Conservation (phyloP, 345 rosid genomes). For the Corchorus olitorius region DNA sequence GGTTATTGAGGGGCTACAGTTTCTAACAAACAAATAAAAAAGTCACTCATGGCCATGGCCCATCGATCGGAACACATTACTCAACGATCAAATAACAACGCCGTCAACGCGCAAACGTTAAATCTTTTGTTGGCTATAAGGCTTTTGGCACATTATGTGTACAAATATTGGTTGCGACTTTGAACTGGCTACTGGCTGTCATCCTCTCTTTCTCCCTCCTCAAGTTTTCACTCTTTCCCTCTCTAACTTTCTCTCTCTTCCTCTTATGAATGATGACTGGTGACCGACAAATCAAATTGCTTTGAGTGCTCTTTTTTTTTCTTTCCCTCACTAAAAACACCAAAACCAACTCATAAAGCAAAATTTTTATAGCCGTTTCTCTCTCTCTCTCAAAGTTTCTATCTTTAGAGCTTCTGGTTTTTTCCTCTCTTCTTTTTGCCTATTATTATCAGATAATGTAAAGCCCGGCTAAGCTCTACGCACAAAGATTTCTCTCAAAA, state of each 20-base stretch:
- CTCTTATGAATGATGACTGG: slow-evolving; percentile 27
- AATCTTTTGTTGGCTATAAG: too few relatives aligned
- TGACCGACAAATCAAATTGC: slow-evolving; percentile 39
- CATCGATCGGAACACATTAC: too few relatives aligned
- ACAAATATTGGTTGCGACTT: not conserved
- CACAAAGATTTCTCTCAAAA: not conserved
- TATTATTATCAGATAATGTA: slow-evolving; percentile 40
- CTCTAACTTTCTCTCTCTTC: not conserved
- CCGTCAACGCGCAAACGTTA: not conserved
- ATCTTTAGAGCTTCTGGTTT: slow-evolving; percentile 20
- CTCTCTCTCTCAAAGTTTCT: slow-evolving; percentile 12
- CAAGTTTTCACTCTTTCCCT: not conserved
- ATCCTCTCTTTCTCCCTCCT: slow-evolving; percentile 14
- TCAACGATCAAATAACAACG: not conserved
- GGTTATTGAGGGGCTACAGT: slow-evolving; percentile 5
- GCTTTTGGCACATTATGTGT: not conserved
- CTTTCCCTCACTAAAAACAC: not conserved
- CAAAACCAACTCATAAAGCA: not conserved
- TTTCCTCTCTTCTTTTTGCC: not conserved
- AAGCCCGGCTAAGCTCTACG: slow-evolving; percentile 21
- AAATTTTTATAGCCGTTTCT: slow-evolving; percentile 35
- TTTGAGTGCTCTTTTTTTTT: not conserved
- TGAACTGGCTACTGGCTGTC: slow-evolving; percentile 48
- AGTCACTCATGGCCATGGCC: too few relatives aligned
- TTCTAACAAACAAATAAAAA: not conserved